Percentiles rank a stretch among this genome's conserved stretches.
phyloP scores from a whole-genome alignment of 2,329 filamentous ascomycete species.

The Hypoxylon sp. region DNA sequence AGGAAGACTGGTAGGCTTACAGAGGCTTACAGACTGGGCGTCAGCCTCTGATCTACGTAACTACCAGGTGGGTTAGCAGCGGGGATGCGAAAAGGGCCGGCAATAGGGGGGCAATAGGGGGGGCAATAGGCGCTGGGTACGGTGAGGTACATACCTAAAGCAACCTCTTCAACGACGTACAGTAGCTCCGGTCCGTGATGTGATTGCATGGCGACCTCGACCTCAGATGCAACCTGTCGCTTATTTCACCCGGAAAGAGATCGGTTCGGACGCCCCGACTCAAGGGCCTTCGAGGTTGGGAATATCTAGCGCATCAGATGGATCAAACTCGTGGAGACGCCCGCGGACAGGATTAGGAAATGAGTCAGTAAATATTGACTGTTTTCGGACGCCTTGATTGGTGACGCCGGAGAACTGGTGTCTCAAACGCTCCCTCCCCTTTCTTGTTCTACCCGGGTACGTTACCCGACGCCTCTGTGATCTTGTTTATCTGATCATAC shows the following conservation, averaged over 20 bases:
- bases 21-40: too few relatives aligned
- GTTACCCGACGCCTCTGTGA: slow-evolving; percentile 30
- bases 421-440: slow-evolving; percentile 8
- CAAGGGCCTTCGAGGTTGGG: background rate
- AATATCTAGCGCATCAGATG: slow-evolving; percentile 9
- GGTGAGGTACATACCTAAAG: too few relatives aligned
- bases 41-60: slow-evolving; percentile 10
- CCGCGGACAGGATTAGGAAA: slow-evolving; percentile 15
- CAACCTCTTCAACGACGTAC: too few relatives aligned
- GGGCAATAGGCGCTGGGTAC: too few relatives aligned
- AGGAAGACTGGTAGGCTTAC: too few relatives aligned
- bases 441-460: slow-evolving; percentile 20
- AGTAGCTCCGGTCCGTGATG: too few relatives aligned
- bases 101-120: too few relatives aligned
- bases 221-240: slow-evolving; percentile 5
- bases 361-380: slow-evolving; percentile 2
- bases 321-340: slow-evolving; percentile 13
- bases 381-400: slow-evolving; percentile 18
- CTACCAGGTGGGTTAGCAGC: too few relatives aligned
- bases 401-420: slow-evolving; percentile 12
- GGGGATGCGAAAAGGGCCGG: background rate
- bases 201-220: too few relatives aligned
- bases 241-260: slow-evolving; percentile 10
- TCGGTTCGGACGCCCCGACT: slow-evolving; percentile 12
- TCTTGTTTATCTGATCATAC: background rate